Evolutionary conservation across 2,329 filamentous ascomycete genomes (phyloP), one percentile per base, ranked within the genome.

Genomic region (Proliferodiscus dingleyae): DNA sequence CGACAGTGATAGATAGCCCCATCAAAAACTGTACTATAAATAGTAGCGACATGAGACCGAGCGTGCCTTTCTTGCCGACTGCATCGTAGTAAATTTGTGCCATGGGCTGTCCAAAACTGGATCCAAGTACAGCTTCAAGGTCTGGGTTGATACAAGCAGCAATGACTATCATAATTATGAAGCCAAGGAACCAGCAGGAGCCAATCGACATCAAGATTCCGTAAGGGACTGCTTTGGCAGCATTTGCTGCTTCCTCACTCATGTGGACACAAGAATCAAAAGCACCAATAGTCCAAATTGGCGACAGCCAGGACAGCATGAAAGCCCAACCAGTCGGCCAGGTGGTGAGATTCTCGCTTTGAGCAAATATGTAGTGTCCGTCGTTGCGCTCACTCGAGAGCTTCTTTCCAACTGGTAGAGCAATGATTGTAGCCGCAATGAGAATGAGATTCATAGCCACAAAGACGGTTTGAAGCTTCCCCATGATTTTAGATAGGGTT

Each of bases 11-110:
- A 23, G 72, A 77, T 1, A 81, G 63, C 1, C 78, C 77, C 71
- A 82, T 81, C 18, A 81, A 66, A 59, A 79, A 83, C 57, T 82
- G 79, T 2, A 80, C 76, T 39, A 80, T 71, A 56, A 80, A 77
- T 16, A 81, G 63, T 0, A 81, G 66, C 1, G 69, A 68, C 73
- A 81, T 81, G 44, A 82, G 68, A 0, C 71, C 78, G 5, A 83
- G 60, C 0, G 79, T 75, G 4, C 77, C 78, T 4, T 71, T 66
- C 59, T 80, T 81, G 8, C 78, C 78, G 8, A 82, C 61, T 0
- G 77, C 75, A 47, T 81, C 77, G 50, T 71, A 80, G 63, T 80
- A 81, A 36, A 81, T 78, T 59, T 80, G 68, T 7, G 61, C 56
- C 64, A 64, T 64, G 16, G 79, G 79, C 56, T 82, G 78, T 2